Conservation (phyloP, 345 rosid genomes). For the Orychophragmus violaceus region DNA sequence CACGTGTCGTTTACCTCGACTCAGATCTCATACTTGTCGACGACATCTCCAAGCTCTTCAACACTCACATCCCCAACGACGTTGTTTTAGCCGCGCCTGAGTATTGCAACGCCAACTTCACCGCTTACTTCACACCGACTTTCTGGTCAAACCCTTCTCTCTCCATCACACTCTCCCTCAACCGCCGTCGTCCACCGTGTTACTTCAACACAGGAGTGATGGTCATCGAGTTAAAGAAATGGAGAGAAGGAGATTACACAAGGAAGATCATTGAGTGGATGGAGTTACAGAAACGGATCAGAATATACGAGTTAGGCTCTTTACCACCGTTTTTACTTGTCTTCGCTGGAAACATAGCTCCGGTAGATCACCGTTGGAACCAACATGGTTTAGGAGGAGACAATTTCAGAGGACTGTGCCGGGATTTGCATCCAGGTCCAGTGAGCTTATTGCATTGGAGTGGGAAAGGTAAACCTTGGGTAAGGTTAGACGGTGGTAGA, state of each 20-base stretch:
- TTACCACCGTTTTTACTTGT: constrained; percentile 76
- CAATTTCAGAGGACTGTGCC: constrained; percentile 43
- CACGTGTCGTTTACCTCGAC: constrained; percentile 68
- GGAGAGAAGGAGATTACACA: constrained; percentile 67
- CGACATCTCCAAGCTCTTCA: constrained; percentile 61
- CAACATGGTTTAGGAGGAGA: constrained; percentile 81
- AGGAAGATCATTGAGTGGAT: constrained; percentile 80
- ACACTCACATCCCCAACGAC: constrained; percentile 38
- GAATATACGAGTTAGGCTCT: constrained; percentile 80
- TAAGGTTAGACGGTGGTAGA: constrained; percentile 38
- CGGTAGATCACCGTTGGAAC: constrained; percentile 81
- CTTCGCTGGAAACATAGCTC: constrained; percentile 69
- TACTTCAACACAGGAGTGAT: constrained; percentile 90
- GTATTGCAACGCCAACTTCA: constrained; percentile 78
- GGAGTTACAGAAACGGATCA: constrained; percentile 80
- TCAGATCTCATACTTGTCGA: constrained; percentile 79
- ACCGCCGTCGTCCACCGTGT: constrained; percentile 52
- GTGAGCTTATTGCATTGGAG: constrained; percentile 70
- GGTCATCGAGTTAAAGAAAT: constrained; percentile 66
- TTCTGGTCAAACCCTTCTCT: constrained; percentile 80
- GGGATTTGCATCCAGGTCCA: constrained; percentile 60
- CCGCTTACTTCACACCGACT: constrained; percentile 67
- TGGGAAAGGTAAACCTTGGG: constrained; percentile 75
- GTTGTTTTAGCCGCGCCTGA: constrained; percentile 73
- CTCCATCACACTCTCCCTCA: constrained; percentile 53